Conservation (phyloP, 192 early-diverging fungal species). For the Helicostylum pulchrum region DNA sequence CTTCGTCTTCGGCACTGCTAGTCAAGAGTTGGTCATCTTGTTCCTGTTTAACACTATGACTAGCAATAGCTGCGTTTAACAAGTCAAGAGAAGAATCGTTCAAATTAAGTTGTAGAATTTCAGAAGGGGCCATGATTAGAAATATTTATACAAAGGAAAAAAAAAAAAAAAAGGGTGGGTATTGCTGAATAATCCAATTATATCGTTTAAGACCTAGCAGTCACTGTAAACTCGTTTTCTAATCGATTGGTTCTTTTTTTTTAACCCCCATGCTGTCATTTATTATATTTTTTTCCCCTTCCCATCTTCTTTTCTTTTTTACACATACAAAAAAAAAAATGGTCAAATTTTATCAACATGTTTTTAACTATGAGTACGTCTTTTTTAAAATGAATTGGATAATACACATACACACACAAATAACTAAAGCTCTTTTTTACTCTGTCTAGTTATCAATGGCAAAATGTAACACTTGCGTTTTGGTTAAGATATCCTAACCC, state of each 20-base stretch:
- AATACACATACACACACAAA: too few relatives aligned
- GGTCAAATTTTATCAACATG: conserved; percentile 83
- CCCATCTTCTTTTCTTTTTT: background rate
- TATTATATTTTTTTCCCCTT: background rate
- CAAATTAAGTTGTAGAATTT: background rate
- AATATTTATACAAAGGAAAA: background rate
- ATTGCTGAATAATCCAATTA: too few relatives aligned
- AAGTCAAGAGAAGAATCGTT: conserved; percentile 10
- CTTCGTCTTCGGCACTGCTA: background rate
- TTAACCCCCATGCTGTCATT: background rate
- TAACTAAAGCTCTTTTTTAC: background rate
- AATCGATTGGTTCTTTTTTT: conserved; percentile 15
- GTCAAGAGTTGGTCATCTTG: background rate
- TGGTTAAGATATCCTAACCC: conserved; percentile 98
- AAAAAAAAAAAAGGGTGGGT: background rate
- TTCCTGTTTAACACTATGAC: background rate
- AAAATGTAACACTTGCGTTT: conserved; percentile 83
- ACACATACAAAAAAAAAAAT: conserved; percentile 36
- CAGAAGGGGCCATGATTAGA: background rate
- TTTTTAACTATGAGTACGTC: conserved; percentile 69
- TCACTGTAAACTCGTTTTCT: too few relatives aligned
- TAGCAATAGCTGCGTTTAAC: conserved; percentile 13
- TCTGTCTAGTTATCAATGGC: conserved; percentile 59
- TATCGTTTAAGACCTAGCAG: too few relatives aligned
- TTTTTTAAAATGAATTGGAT: conserved; percentile 2